These are phyloP conservation scores for Penicillium sp. DNA, from an alignment of 2,329 filamentous ascomycete species.

Conservation along the genomic window DNA sequence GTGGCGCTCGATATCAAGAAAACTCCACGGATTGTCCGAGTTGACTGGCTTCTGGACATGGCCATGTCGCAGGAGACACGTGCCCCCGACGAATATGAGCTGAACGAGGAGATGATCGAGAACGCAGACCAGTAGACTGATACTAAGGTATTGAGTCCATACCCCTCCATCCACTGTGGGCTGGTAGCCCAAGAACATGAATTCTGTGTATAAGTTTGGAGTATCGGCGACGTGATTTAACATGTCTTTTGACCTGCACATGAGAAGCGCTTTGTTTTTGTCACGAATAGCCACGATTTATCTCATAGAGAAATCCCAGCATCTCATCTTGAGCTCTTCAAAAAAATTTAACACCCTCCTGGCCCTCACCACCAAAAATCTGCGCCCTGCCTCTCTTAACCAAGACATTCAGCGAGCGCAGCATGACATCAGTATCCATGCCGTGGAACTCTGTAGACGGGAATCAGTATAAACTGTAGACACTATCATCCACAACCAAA, in stretches of 20 bases:
- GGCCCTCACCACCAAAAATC: conserved; percentile 85
- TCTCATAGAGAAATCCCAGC: conserved; percentile 11
- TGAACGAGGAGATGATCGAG: conserved; percentile 34
- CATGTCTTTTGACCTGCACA: conserved; percentile 4
- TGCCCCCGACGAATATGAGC: conserved; percentile 63
- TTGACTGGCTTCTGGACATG: conserved; percentile 87
- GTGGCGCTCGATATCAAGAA: conserved; percentile 78
- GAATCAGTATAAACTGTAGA: conserved; percentile 7
- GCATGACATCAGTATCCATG: conserved; percentile 80
- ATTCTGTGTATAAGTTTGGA: conserved; percentile 9
- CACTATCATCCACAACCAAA: not conserved
- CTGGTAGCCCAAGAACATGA: not conserved
- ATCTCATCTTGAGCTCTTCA: conserved; percentile 47
- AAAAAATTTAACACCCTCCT: conserved; percentile 95
- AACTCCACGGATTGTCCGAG: conserved; percentile 74
- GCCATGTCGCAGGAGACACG: conserved; percentile 82
- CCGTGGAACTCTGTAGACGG: conserved; percentile 69
- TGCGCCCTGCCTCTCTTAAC: conserved; percentile 91
- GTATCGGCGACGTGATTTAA: conserved; percentile 7
- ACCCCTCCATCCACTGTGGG: not conserved
- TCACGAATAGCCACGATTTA: conserved; percentile 28
- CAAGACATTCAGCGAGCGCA: conserved; percentile 74
- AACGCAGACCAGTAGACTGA: conserved; percentile 23
- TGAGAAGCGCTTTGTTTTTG: conserved; percentile 17
- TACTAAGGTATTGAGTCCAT: not conserved